Conservation (phyloP, 73 alveolate species). For the Paramecium sexaurelia region DNA sequence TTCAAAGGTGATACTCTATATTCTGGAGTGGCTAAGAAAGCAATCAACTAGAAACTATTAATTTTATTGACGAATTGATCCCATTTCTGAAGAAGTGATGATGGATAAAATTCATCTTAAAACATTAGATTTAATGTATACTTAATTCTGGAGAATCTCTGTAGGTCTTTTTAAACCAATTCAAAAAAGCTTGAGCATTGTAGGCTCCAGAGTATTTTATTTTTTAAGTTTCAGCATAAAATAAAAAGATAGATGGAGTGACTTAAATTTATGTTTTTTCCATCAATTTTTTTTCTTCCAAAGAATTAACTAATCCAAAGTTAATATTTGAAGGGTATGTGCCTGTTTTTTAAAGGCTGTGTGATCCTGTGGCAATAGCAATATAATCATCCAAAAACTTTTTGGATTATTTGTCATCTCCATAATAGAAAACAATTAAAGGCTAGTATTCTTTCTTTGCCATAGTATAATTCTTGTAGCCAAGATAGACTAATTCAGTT, state of each 20-base stretch:
- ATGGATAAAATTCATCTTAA: slow-evolving; percentile 58
- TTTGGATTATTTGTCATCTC: slow-evolving; percentile 30
- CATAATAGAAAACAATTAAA: slow-evolving; percentile 20
- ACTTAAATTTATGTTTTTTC: slow-evolving; percentile 27
- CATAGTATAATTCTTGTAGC: slow-evolving; percentile 32
- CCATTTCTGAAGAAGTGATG: slow-evolving; percentile 22
- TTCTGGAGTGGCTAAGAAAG: slow-evolving; percentile 40
- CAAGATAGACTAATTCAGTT: background rate
- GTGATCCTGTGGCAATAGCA: background rate
- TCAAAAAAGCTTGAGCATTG: slow-evolving; percentile 45
- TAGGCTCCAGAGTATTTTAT: background rate
- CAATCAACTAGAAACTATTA: slow-evolving; percentile 19
- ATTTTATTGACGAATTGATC: slow-evolving; percentile 10
- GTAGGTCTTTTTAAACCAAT: slow-evolving; percentile 25
- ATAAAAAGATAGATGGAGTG: slow-evolving; percentile 15
- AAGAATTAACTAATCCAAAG: slow-evolving; percentile 29
- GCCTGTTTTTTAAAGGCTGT: slow-evolving; percentile 5
- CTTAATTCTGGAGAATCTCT: slow-evolving; percentile 61
- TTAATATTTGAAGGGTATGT: slow-evolving; percentile 30
- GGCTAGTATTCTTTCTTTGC: slow-evolving; percentile 56
- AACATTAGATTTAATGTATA: background rate
- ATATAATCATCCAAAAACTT: slow-evolving; percentile 37
- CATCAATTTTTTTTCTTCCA: slow-evolving; percentile 22
- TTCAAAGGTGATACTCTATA: slow-evolving; percentile 37
- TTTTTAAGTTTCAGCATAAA: slow-evolving; percentile 20